Evolutionary conservation across 2,329 filamentous ascomycete genomes (phyloP).

Genomic region (Thielaviopsis musarum): DNA sequence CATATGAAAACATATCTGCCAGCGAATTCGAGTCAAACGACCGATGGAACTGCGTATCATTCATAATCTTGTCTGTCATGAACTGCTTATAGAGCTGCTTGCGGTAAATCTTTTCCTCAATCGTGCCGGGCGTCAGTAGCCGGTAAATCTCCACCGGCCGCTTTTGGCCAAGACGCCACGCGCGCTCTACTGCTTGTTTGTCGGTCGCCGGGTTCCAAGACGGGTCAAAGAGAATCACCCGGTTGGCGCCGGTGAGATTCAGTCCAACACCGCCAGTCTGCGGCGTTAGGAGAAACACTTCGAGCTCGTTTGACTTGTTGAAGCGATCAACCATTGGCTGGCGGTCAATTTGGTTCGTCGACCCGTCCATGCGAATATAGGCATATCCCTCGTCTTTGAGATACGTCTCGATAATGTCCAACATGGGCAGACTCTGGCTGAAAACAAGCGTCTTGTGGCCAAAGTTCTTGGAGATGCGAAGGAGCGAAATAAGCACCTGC

Average conservation of each 20-base stretch:
- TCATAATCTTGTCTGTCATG: constrained; percentile 86
- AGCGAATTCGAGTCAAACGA: constrained; percentile 81
- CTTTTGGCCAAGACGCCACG: constrained; percentile 91
- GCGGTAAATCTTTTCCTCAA: constrained; percentile 98
- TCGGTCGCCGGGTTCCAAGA: constrained; percentile 99
- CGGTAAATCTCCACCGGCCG: constrained; percentile 91
- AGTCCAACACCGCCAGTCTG: constrained; percentile 89
- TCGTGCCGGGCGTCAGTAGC: constrained; percentile 94
- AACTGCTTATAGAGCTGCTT: constrained; percentile 98
- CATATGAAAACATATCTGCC: constrained; percentile 70
- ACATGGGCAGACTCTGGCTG: constrained; percentile 84
- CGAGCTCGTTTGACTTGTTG: constrained; percentile 61
- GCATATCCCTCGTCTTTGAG: constrained; percentile 53
- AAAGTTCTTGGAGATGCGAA: constrained; percentile 76
- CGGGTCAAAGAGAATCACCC: constrained; percentile 95
- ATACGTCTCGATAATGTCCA: constrained; percentile 81
- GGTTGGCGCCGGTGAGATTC: constrained; percentile 84
- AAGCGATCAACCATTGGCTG: constrained; percentile 85
- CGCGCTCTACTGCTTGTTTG: constrained; percentile 82
- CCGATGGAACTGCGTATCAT: constrained; percentile 82
- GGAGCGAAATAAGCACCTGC: constrained; percentile 75
- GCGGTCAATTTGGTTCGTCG: constrained; percentile 73
- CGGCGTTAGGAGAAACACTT: constrained; percentile 87
- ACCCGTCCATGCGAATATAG: constrained; percentile 84
- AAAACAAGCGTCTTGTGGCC: constrained; percentile 91